Conservation (phyloP, 495 filamentous ascomycete genomes). For the Aspergillus avenaceus region DNA sequence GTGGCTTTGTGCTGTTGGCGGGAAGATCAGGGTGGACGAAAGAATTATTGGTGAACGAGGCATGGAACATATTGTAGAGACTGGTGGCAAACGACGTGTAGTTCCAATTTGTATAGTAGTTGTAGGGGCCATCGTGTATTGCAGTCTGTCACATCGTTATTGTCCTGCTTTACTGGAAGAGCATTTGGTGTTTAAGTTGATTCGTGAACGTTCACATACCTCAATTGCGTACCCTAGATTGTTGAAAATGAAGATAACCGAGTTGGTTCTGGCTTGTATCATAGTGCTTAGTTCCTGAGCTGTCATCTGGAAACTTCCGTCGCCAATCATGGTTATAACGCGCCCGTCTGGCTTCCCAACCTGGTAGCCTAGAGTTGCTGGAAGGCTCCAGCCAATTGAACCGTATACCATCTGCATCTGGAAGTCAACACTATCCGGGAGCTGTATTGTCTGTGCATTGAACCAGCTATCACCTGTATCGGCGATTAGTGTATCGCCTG, state of each 20-base stretch:
- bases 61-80: slow-evolving; percentile 1
- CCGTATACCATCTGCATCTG: slow-evolving; percentile 11
- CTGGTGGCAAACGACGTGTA: slow-evolving; percentile 3
- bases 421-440: slow-evolving; percentile 4
- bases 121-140: slow-evolving; percentile 16
- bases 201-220: slow-evolving; percentile 1
- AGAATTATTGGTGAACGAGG: neutral
- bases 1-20: neutral
- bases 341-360: slow-evolving; percentile 30
- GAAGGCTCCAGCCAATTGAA: slow-evolving; percentile 12
- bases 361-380: slow-evolving; percentile 7
- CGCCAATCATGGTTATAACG: slow-evolving; percentile 64
- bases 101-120: slow-evolving; percentile 14
- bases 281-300: slow-evolving; percentile 68
- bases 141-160: too few species aligned
- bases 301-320: slow-evolving; percentile 70
- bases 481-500: slow-evolving; percentile 1
- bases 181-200: neutral
- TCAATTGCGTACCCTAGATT: slow-evolving; percentile 68
- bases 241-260: slow-evolving; percentile 66
- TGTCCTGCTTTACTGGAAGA: too few species aligned
- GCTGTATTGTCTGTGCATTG: neutral
- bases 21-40: neutral
- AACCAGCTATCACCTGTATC: slow-evolving; percentile 13
- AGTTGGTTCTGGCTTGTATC: slow-evolving; percentile 54